Evolutionary conservation across 2,329 filamentous ascomycete genomes (phyloP).

Genomic region (Hirsutella rhossiliensis): DNA sequence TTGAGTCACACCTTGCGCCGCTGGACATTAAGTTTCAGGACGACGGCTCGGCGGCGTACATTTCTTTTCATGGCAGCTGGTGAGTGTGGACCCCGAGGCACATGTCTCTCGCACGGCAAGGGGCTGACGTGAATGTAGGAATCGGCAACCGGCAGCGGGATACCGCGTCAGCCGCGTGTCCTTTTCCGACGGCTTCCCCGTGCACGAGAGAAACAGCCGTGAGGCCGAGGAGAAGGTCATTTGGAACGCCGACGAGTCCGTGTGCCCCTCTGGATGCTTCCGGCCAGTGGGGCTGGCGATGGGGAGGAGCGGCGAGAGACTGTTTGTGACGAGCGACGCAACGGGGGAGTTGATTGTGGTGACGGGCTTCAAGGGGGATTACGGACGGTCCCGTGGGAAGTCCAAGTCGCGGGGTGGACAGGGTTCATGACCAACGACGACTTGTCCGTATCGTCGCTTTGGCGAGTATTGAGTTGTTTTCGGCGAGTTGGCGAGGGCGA

Average conservation of each 20-base stretch:
- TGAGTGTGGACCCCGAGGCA: slow-evolving; percentile 4
- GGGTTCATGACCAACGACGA: too few relatives aligned
- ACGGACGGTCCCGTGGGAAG: neutral
- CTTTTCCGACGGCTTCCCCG: slow-evolving; percentile 23
- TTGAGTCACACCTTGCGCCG: slow-evolving; percentile 45
- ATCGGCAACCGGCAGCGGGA: slow-evolving; percentile 20
- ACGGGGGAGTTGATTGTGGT: slow-evolving; percentile 44
- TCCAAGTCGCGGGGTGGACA: neutral
- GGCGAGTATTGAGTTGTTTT: too few relatives aligned
- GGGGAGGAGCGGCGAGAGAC: slow-evolving; percentile 22
- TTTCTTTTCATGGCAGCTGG: slow-evolving; percentile 54
- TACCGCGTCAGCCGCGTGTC: slow-evolving; percentile 25
- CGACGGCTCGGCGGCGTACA: slow-evolving; percentile 40
- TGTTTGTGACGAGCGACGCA: slow-evolving; percentile 41
- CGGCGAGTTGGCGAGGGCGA: too few relatives aligned
- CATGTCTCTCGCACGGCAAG: neutral
- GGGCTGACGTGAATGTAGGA: slow-evolving; percentile 9
- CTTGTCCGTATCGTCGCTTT: too few relatives aligned
- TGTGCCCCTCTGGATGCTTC: slow-evolving; percentile 37
- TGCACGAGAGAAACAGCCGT: slow-evolving; percentile 19
- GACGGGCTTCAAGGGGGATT: slow-evolving; percentile 3
- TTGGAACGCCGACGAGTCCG: slow-evolving; percentile 30
- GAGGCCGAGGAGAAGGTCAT: slow-evolving; percentile 34
- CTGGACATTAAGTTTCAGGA: slow-evolving; percentile 51
- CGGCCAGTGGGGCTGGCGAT: slow-evolving; percentile 36